phyloP scores from a whole-genome alignment of 192 early-diverging fungal genomes.

The Coemansia sp. region DNA sequence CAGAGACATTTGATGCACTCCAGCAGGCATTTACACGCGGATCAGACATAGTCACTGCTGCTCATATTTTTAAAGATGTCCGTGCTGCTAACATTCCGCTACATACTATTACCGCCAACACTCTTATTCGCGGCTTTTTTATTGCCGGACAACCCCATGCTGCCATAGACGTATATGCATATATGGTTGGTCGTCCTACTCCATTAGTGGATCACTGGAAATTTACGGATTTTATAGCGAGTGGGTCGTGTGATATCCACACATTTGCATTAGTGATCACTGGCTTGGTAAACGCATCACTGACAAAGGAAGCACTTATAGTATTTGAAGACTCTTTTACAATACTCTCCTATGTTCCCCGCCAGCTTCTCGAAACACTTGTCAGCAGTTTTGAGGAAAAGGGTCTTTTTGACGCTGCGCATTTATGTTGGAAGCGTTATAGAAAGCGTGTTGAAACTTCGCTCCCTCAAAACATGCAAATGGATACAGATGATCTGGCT shows the following conservation, averaged over 20 bases:
- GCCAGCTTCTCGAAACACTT: constrained; percentile 34
- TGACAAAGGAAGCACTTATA: constrained; percentile 26
- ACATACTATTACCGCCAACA: constrained; percentile 20
- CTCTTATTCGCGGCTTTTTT: constrained; percentile 29
- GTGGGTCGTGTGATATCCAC: constrained; percentile 17
- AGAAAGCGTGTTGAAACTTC: constrained; percentile 29
- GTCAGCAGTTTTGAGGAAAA: constrained; percentile 25
- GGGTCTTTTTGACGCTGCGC: constrained; percentile 21
- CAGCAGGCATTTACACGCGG: constrained; percentile 29
- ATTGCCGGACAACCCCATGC: constrained; percentile 2
- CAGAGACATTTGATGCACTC: constrained; percentile 30
- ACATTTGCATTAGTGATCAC: constrained; percentile 27
- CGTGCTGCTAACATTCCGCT: constrained; percentile 12
- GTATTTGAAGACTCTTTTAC: constrained; percentile 50
- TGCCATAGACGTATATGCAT: constrained; percentile 30
- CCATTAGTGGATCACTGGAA: constrained; percentile 14
- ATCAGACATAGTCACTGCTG: constrained; percentile 11
- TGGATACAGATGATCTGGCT: constrained; percentile 3
- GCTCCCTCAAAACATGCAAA: constrained; percentile 4
- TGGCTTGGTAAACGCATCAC: constrained; percentile 18
- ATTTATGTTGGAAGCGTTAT: constrained; percentile 28
- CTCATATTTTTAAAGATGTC: constrained; percentile 15
- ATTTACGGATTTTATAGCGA: constrained; percentile 21
- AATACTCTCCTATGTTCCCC: constrained; percentile 28
- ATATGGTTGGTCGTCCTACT: constrained; percentile 32